Evolutionary conservation across 257 asterid genomes (phyloP), one percentile per base, ranked within the genome.

Genomic region (Lycium barbarum): DNA sequence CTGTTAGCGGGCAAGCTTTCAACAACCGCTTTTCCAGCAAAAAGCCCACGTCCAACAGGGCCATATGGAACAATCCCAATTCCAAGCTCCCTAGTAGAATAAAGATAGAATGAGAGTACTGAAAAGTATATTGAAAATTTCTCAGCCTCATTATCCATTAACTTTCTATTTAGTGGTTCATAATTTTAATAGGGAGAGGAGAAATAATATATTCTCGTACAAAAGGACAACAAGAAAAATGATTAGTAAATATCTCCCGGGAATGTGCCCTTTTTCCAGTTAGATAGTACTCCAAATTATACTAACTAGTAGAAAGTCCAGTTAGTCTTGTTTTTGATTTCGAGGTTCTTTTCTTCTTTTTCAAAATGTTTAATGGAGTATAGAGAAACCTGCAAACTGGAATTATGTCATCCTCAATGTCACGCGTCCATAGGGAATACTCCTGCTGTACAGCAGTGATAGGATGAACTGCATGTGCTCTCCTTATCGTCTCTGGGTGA

Each of bases 391-490:
- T 90, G 92, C 93, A 91, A 79, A 90, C 82, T 83, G 94, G 96
- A 70, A 92, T 43, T 43, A 91, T 79, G 84, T 91, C 94, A 40
- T 84, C 90, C 84, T 91, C 96, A 38, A 87, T 83, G 80, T 93
- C 94, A 73, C 94, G 93, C 6, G 92, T 85, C 96, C 96, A 93
- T 36, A 93, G 91, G 38, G 94, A 91, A 85, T 91, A 88, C 84
- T 93, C 97, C 88, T 90, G 90, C 54, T 93, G 97, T 20, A 86
- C 45, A 76, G 96, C 95, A 53, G 94, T 91, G 40, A 93, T 74
- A 47, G 95, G 96, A 88, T 93, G 93, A 54, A 93, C 88, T 0
- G 91, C 92, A 86, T 93, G 95, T 47, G 93, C 96, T 87, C 93
- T 90, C 84, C 90, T 91, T 85, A 91, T 80, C 33, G 93, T 93